phyloP scores from a whole-genome alignment of 2,329 filamentous ascomycete species.

The Samsoniella hepiali region DNA sequence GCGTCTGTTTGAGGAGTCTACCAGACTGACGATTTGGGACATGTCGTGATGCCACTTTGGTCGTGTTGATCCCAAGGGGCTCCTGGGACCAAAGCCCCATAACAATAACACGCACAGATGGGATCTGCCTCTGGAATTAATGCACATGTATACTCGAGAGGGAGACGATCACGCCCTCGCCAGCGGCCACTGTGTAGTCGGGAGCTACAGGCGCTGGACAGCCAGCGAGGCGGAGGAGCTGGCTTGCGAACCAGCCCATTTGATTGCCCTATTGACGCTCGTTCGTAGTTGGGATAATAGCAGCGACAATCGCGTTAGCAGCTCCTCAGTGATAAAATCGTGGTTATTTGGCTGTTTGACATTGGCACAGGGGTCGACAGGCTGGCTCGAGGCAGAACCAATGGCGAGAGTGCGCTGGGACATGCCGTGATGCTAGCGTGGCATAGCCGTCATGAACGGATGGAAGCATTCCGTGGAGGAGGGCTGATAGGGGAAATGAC shows the following conservation, averaged over 20 bases:
- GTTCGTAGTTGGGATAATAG: not conserved
- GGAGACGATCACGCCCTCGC: not conserved
- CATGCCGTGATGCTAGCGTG: conserved; percentile 4
- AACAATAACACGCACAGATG: not conserved
- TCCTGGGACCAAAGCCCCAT: not conserved
- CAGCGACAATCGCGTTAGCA: not conserved
- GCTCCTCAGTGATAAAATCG: not conserved
- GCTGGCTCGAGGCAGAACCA: not conserved
- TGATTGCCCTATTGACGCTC: not conserved
- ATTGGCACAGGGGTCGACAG: not conserved
- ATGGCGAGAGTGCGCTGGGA: not conserved
- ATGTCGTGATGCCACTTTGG: not conserved
- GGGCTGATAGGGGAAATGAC: not conserved
- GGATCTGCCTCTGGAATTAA: not conserved
- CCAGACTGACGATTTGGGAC: not conserved
- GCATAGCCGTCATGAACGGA: not conserved
- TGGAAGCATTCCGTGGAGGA: conserved; percentile 3
- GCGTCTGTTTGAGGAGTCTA: not conserved
- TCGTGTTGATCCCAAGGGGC: not conserved
- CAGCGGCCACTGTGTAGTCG: not conserved
- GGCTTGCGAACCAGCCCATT: not conserved
- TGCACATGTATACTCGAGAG: not conserved
- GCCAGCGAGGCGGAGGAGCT: not conserved
- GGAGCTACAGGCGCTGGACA: not conserved
- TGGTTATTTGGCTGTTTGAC: not conserved